These are phyloP conservation scores for Leccinum subfulvum DNA, from an alignment of 1,284 basidiomycete species.

Conservation along the genomic window DNA sequence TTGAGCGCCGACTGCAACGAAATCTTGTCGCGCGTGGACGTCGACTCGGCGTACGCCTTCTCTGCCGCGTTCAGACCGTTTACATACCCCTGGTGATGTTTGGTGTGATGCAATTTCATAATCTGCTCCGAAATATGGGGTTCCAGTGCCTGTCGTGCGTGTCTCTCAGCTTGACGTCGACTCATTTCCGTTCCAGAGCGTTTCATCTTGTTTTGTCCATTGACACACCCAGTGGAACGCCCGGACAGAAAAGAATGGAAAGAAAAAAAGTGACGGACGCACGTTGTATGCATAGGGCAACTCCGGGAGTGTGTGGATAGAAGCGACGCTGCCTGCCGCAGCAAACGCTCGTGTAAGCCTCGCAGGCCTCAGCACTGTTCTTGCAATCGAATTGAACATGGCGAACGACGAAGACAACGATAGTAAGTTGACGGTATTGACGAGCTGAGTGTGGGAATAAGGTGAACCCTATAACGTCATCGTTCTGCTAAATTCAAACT, in stretches of 20 bases:
- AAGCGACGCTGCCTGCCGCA: conserved; percentile 36
- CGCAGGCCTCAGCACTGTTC: conserved; percentile 40
- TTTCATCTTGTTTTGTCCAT: background rate
- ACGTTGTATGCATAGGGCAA: conserved; percentile 92
- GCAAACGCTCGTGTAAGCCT: conserved; percentile 39
- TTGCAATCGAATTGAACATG: conserved; percentile 49
- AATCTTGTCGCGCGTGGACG: conserved; percentile 78
- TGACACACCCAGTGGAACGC: background rate
- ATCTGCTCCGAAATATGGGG: conserved; percentile 79
- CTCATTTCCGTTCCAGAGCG: background rate
- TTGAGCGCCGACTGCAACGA: conserved; percentile 83
- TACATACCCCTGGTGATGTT: conserved; percentile 95
- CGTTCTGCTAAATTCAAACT: background rate
- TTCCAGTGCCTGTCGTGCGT: conserved; percentile 57
- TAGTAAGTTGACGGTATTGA: background rate
- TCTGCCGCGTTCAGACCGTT: conserved; percentile 91
- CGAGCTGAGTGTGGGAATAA: background rate
- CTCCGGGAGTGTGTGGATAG: conserved; percentile 74
- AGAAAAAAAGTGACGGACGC: conserved; percentile 24
- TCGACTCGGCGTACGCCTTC: conserved; percentile 70
- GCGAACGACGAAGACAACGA: conserved; percentile 7
- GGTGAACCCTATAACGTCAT: background rate
- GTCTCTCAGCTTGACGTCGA: background rate
- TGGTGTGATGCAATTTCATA: conserved; percentile 92
- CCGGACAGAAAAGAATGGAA: background rate